Conservation (phyloP, 140 eudicot species). For the Artemisia princeps region DNA sequence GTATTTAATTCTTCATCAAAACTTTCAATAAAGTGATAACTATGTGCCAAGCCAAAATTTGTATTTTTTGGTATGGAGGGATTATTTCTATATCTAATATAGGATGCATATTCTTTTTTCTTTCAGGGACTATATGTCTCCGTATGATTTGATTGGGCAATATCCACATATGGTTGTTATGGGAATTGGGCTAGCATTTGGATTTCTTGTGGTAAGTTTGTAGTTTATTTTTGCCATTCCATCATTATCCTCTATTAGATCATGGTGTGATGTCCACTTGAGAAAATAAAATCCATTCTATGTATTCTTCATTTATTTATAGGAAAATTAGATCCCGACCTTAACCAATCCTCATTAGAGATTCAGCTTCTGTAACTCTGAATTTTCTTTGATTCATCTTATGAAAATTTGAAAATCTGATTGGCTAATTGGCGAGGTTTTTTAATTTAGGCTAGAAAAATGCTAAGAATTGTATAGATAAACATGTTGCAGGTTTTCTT, state of each 20-base stretch:
- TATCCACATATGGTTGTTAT: constrained; percentile 75
- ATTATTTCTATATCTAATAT: neutral
- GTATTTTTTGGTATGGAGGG: neutral
- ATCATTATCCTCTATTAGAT: neutral
- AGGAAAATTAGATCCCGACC: no score
- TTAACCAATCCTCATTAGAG: no score
- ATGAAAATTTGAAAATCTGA: no score
- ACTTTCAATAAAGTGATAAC: neutral
- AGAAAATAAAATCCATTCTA: neutral
- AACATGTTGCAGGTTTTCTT: no score
- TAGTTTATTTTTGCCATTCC: constrained; percentile 5
- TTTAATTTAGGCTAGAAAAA: no score
- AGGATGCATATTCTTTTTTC: constrained; percentile 1
- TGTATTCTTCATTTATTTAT: no score
- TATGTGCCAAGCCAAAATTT: neutral
- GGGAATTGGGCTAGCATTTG: constrained; percentile 93
- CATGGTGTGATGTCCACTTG: neutral
- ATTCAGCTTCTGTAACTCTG: no score
- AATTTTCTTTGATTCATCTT: no score
- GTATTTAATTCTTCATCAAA: constrained; percentile 8
- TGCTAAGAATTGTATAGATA: no score
- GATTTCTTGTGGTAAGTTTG: constrained; percentile 84
- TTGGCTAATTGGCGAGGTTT: no score
- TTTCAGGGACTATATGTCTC: constrained; percentile 87
- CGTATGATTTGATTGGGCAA: constrained; percentile 55